phyloP scores from a whole-genome alignment of 2,329 filamentous ascomycete species.

The Sporothrix schenckii region DNA sequence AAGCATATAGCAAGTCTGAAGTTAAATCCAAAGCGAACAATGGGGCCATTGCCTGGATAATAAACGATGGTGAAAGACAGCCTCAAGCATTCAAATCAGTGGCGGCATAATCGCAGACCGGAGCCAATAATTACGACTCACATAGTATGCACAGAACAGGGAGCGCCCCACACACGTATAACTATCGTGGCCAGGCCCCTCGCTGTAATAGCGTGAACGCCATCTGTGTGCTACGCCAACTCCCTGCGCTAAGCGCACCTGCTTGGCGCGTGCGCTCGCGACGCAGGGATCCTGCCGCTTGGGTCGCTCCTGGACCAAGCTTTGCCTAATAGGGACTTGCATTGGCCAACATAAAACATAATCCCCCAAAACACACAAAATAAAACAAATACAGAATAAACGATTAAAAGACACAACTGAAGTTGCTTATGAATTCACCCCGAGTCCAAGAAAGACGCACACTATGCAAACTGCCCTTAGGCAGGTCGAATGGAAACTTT shows the following conservation, averaged over 20 bases:
- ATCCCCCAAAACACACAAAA: neutral
- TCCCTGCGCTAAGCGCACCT: constrained; percentile 30
- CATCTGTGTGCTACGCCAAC: constrained; percentile 5
- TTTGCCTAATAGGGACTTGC: neutral
- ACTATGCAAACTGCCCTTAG: neutral
- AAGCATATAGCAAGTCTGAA: neutral
- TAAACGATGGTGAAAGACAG: neutral
- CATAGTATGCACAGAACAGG: constrained; percentile 19
- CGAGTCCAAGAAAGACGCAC: too few relatives aligned
- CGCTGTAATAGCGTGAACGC: constrained; percentile 8
- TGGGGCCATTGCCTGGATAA: neutral
- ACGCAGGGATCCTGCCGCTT: constrained; percentile 19
- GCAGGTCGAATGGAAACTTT: neutral
- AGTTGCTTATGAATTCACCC: too few relatives aligned
- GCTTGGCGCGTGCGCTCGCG: constrained; percentile 27
- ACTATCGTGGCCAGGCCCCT: neutral
- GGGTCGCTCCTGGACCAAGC: neutral
- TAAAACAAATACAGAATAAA: neutral
- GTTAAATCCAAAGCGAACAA: constrained; percentile 2
- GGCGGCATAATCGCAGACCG: constrained; percentile 18
- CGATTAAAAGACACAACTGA: neutral
- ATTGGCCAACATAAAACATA: too few relatives aligned
- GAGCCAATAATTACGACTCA: neutral
- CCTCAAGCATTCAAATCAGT: neutral
- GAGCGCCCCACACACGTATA: constrained; percentile 7